A percentile compares a stretch with the other conserved stretches of the same genome.
Evolutionary conservation across 768 basidiomycete species (phyloP).

Genomic region (Peribolospora baueri): DNA sequence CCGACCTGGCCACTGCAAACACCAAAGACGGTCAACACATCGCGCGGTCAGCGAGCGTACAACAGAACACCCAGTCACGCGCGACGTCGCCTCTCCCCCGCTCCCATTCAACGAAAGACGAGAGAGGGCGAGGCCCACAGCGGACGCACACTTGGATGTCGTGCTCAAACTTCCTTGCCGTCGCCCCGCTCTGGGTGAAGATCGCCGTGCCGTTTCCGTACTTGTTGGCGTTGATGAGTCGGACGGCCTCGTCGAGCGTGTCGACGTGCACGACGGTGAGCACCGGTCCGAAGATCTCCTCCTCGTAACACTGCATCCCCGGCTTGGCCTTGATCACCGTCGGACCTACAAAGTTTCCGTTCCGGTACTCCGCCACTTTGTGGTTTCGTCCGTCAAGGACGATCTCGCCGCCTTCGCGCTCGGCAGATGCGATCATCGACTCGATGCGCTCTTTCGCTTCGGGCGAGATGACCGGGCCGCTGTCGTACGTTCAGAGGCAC

Average conservation of each 20-base stretch:
- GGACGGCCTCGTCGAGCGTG: slow-evolving; percentile 68
- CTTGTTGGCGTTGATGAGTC: slow-evolving; percentile 63
- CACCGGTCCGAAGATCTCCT: slow-evolving; percentile 90
- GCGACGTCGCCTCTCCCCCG: neutral
- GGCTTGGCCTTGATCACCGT: slow-evolving; percentile 66
- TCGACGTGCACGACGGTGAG: slow-evolving; percentile 52
- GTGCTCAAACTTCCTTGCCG: slow-evolving; percentile 74
- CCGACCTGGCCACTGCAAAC: slow-evolving; percentile 31
- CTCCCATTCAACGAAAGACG: neutral
- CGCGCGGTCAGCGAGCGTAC: too few relatives aligned
- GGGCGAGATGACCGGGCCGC: slow-evolving; percentile 36
- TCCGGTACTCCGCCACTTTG: slow-evolving; percentile 43
- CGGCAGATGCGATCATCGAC: slow-evolving; percentile 34
- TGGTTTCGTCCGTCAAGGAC: slow-evolving; percentile 59
- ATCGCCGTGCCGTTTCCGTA: slow-evolving; percentile 79
- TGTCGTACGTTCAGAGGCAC: slow-evolving; percentile 8
- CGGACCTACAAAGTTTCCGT: slow-evolving; percentile 87
- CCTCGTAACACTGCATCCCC: slow-evolving; percentile 61
- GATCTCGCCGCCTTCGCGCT: slow-evolving; percentile 54
- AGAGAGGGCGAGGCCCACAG: slow-evolving; percentile 25
- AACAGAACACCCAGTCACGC: slow-evolving; percentile 3
- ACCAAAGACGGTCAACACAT: too few relatives aligned
- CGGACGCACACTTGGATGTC: slow-evolving; percentile 43
- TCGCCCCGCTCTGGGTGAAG: slow-evolving; percentile 88
- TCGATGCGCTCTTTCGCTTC: slow-evolving; percentile 54